Conservation (phyloP, 495 filamentous ascomycete genomes). For the Trichoderma orchidacearum region DNA sequence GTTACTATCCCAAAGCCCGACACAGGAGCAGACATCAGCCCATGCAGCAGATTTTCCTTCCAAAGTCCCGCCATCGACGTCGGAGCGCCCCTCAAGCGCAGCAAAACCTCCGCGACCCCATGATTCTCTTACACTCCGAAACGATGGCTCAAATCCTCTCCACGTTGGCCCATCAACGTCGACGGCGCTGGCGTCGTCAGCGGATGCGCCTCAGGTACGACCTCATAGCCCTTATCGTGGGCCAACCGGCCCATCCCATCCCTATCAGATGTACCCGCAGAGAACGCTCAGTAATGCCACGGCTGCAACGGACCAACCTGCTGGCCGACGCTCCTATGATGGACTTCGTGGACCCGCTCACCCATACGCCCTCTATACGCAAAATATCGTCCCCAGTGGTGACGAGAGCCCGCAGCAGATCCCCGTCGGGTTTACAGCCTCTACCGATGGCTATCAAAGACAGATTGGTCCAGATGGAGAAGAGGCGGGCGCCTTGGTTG, state of each 20-base stretch:
- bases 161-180: background rate
- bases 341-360: constrained; percentile 60
- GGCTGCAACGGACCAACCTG: constrained; percentile 33
- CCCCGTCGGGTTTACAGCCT: constrained; percentile 63
- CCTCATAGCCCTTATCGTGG: constrained; percentile 49
- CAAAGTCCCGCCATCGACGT: background rate
- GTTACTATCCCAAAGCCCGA: background rate
- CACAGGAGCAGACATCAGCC: background rate
- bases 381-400: constrained; percentile 38
- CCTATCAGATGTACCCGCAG: constrained; percentile 76
- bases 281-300: constrained; percentile 54
- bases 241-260: constrained; percentile 63
- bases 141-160: constrained; percentile 23
- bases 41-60: background rate
- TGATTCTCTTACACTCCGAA: constrained; percentile 27
- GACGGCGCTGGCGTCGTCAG: constrained; percentile 9
- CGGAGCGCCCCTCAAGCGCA: constrained; percentile 28
- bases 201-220: constrained; percentile 19
- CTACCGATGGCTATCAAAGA: constrained; percentile 49
- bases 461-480: constrained; percentile 67
- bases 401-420: constrained; percentile 21
- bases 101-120: constrained; percentile 25
- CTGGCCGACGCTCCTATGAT: constrained; percentile 43
- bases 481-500: constrained; percentile 71
- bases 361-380: constrained; percentile 72